phyloP scores from a whole-genome alignment of 805 yeast genomes.

The Candida silvicultrix region DNA sequence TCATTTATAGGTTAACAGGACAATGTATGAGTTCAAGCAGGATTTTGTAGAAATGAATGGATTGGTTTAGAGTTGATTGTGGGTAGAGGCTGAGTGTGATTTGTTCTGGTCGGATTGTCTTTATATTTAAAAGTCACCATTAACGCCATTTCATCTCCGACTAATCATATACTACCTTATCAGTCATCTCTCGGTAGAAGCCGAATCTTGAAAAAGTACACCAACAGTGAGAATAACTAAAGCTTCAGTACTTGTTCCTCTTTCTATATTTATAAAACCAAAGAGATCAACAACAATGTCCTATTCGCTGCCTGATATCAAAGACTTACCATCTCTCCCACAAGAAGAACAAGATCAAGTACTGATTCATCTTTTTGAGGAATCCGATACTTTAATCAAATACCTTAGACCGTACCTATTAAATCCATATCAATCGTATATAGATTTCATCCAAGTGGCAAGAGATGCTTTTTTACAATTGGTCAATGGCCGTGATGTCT shows the following conservation, averaged over 20 bases:
- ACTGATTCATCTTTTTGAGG: conserved; percentile 30
- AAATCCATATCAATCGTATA: conserved; percentile 6
- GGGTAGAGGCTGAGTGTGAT: no score
- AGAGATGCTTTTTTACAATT: conserved; percentile 7
- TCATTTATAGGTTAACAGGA: no score
- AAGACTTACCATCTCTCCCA: conserved; percentile 10
- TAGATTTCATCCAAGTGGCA: conserved; percentile 12
- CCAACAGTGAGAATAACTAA: not conserved
- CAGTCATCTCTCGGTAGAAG: not conserved
- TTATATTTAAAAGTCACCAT: no score
- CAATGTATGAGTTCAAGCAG: no score
- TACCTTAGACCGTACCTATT: conserved; percentile 14
- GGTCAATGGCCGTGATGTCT: not conserved
- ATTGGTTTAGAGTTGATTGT: no score
- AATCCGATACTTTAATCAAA: conserved; percentile 13
- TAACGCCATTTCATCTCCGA: no score
- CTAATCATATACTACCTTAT: no score
- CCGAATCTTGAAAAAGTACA: not conserved
- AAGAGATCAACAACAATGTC: no score
- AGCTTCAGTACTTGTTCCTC: no score
- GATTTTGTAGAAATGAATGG: no score
- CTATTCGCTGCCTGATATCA: conserved; percentile 27
- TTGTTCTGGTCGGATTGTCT: no score
- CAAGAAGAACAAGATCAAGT: conserved; percentile 28
- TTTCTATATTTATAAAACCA: no score